Base-by-base conservation (phyloP, 306 rosid species). In the Ammopiptanthus mongolicus region DNA sequence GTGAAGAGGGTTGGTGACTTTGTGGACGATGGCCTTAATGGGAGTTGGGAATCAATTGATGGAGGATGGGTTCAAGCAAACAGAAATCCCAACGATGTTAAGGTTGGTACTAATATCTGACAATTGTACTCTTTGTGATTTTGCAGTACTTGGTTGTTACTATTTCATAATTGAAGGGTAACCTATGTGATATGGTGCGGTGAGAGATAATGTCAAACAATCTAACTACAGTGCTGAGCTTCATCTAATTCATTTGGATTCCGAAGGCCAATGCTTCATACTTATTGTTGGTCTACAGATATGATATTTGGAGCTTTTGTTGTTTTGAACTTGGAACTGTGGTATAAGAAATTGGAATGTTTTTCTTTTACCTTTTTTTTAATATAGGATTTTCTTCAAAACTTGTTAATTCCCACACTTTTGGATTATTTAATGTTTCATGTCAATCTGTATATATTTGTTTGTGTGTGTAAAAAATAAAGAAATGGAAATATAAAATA, bases 1-100 rank as follows among this genome's bases (percentile, higher is more conserved):
- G 98, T 92, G 72, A 95, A 95, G 83, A 82, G 91, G 84, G 92
- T 90, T 41, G 99, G 99, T 56, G 97, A 92, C 74, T 95, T 89
- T 57, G 83, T 88, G 15, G 97, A 92, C 67, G 98, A 95, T 88
- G 98, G 98, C 8, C 79, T 95, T 70, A 87, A 51, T 82, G 98
- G 98, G 21, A 90, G 90, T 68, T 85, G 88, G 60, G 97, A 87
- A 56, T 84, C 89, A 60, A 91, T 91, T 74, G 97, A 86, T 71
- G 97, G 91, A 0, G 97, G 92, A 37, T 92, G 97, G 97, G 87
- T 95, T 57, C 88, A 90, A 69, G 93, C 97, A 9, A 94, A 69
- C 58, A 29, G 66, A 55, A 73, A 55, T 67, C 85, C 34, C 3
- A 83, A 53, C 55, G 84, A 77, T 73, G 73, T 81, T 67, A 70